Evolutionary conservation across 164 flowering plant genomes (phyloP).

Genomic region (Buxus sempervirens): DNA sequence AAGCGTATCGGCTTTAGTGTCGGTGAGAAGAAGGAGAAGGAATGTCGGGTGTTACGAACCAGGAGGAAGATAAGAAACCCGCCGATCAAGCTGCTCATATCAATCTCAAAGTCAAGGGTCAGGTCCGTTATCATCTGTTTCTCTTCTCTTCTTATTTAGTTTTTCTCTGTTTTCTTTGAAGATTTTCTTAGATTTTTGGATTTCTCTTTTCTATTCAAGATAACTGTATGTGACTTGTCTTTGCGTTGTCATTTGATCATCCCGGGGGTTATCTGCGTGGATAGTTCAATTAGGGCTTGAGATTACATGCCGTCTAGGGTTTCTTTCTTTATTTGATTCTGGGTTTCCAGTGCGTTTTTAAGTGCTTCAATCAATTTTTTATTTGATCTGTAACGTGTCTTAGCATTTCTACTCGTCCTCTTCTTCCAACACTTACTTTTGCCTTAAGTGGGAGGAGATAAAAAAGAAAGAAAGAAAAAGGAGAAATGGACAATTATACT

Average conservation of each 20-base stretch:
- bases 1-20: background rate
- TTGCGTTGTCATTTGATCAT: background rate
- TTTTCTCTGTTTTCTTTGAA: background rate
- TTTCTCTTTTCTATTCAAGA: background rate
- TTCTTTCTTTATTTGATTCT: background rate
- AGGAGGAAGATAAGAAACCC: slow-evolving; percentile 57
- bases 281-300: background rate
- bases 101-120: slow-evolving; percentile 59
- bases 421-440: too few relatives aligned
- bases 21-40: background rate
- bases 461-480: too few relatives aligned
- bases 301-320: background rate
- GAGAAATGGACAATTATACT: too few relatives aligned
- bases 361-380: too few relatives aligned
- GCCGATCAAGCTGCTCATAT: slow-evolving; percentile 41
- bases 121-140: slow-evolving; percentile 30
- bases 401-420: too few relatives aligned
- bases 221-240: background rate
- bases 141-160: background rate
- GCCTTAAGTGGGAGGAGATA: too few relatives aligned
- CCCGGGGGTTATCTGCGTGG: too few relatives aligned
- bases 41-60: slow-evolving; percentile 25
- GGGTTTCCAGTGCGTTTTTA: background rate
- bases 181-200: background rate
- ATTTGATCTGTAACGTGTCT: too few relatives aligned